Percentiles rank a stretch among this genome's conserved stretches.
phyloP scores from a whole-genome alignment of 345 rosid species.

The Arabis hirsuta region DNA sequence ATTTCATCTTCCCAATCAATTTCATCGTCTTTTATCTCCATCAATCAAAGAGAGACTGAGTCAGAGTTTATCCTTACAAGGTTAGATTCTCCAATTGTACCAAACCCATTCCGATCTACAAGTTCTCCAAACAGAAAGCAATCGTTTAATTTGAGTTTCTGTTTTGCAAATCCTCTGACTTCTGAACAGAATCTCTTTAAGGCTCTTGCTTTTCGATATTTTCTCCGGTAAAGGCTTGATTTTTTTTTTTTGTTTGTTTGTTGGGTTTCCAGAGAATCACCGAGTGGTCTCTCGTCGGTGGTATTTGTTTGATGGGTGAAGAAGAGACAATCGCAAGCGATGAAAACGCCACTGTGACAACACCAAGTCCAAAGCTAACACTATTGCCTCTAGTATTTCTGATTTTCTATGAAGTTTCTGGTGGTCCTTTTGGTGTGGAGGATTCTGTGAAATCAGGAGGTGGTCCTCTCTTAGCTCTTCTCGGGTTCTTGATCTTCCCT shows the following conservation, averaged over 20 bases:
- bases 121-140: not conserved
- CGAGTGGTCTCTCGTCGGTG: conserved; percentile 10
- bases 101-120: conserved; percentile 18
- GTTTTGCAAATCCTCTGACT: conserved; percentile 15
- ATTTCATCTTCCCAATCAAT: conserved; percentile 6
- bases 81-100: conserved; percentile 13
- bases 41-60: not conserved
- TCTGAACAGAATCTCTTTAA: conserved; percentile 4
- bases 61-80: not conserved
- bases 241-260: conserved; percentile 13
- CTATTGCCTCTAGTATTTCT: conserved; percentile 79
- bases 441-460: conserved; percentile 90
- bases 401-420: conserved; percentile 93
- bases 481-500: conserved; percentile 87
- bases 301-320: conserved; percentile 62
- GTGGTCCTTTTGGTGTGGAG: conserved; percentile 96
- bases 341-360: conserved; percentile 37
- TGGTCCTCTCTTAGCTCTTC: conserved; percentile 79
- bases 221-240: not conserved
- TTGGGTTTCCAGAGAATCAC: conserved; percentile 23
- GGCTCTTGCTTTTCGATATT: conserved; percentile 7
- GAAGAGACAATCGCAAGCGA: conserved; percentile 51
- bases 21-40: conserved; percentile 3
- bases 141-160: conserved; percentile 29
- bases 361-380: conserved; percentile 67